A percentile compares a stretch with the other conserved stretches of the same genome.
phyloP scores from a whole-genome alignment of 441 rosid genomes.

The Croton setiger region DNA sequence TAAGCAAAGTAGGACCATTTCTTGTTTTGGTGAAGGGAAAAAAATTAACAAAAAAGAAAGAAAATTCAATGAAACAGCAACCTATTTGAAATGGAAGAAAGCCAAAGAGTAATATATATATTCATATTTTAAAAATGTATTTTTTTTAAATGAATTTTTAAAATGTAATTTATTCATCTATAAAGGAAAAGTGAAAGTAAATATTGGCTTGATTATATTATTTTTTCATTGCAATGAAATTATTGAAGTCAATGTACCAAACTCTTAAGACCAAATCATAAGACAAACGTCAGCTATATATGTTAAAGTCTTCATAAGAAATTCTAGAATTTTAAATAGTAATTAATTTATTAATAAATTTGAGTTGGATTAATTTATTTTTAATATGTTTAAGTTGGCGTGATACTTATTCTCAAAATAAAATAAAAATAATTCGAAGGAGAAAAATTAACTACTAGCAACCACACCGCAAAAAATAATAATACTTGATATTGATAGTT shows the following conservation, averaged over 20 bases:
- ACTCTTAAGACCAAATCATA: constrained; percentile 11
- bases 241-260: constrained; percentile 11
- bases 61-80: neutral
- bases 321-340: neutral
- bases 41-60: neutral
- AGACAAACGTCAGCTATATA: neutral
- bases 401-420: no score
- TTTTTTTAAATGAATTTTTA: no score
- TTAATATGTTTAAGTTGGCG: no score
- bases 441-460: neutral
- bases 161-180: no score
- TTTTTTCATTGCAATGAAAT: neutral
- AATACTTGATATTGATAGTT: neutral
- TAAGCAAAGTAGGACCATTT: no score
- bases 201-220: neutral
- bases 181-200: neutral
- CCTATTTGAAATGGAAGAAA: neutral
- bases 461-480: neutral
- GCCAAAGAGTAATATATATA: neutral
- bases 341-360: neutral
- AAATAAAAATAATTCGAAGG: neutral
- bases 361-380: no score
- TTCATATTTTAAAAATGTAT: no score
- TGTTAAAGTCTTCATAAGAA: neutral
- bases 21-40: neutral